phyloP scores from a whole-genome alignment of 805 yeast species.

The Pichia rugopelliculosa region DNA sequence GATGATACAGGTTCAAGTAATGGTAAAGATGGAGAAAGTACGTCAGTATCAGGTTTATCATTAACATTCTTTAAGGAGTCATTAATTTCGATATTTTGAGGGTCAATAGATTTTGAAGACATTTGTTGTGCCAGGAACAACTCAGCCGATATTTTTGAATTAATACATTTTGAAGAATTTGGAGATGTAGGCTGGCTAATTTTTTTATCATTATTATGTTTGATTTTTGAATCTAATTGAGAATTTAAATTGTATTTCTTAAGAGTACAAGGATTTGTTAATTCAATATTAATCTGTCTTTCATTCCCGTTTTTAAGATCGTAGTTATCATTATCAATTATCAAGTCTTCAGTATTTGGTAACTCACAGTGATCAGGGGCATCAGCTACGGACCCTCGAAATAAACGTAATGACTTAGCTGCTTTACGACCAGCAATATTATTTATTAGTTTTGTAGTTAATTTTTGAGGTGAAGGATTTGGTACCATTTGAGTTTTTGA shows the following conservation, averaged over 20 bases:
- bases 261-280: conserved; percentile 5
- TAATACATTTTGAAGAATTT: neutral
- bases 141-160: neutral
- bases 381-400: conserved; percentile 25
- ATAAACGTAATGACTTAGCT: conserved; percentile 42
- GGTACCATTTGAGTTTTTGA: neutral
- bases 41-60: neutral
- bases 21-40: conserved; percentile 13
- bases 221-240: neutral
- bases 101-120: neutral
- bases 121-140: neutral
- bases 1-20: conserved; percentile 55
- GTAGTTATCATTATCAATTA: neutral
- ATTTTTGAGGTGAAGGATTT: conserved; percentile 5
- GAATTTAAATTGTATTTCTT: neutral
- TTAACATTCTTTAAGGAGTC: neutral
- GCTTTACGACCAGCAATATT: conserved; percentile 35
- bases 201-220: neutral
- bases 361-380: neutral
- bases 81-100: neutral
- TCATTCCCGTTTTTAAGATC: neutral
- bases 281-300: neutral
- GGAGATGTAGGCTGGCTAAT: neutral
- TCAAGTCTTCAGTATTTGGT: neutral
- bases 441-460: conserved; percentile 4